These are phyloP conservation scores for Penicillium sp. DNA, from an alignment of 2,329 filamentous ascomycete species.

Conservation along the genomic window DNA sequence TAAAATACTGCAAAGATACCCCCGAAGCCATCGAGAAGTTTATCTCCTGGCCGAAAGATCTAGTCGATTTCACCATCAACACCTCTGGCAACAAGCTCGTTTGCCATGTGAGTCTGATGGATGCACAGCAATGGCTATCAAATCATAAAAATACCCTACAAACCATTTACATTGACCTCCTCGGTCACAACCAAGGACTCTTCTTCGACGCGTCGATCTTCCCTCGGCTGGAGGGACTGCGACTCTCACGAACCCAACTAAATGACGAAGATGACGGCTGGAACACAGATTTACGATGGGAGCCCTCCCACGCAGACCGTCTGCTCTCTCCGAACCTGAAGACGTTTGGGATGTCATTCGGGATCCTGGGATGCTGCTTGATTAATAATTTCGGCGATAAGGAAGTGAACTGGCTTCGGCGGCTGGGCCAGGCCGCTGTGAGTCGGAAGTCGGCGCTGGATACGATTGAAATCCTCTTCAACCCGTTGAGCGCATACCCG, in stretches of 20 bases:
- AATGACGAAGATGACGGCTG: constrained; percentile 8
- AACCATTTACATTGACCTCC: constrained; percentile 6
- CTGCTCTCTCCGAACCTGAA: constrained; percentile 5
- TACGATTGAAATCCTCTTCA: constrained; percentile 11
- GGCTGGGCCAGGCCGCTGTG: constrained; percentile 75
- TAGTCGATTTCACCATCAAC: constrained; percentile 11
- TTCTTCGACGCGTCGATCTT: constrained; percentile 8
- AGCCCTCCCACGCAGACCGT: constrained; percentile 7
- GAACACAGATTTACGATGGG: constrained; percentile 8
- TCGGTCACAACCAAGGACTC: constrained; percentile 7
- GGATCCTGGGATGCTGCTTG: constrained; percentile 9
- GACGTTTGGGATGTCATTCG: constrained; percentile 10
- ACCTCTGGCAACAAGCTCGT: constrained; percentile 6
- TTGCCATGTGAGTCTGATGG: constrained; percentile 2
- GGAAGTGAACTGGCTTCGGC: constrained; percentile 67
- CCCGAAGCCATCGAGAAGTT: constrained; percentile 9
- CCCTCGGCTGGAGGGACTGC: constrained; percentile 2
- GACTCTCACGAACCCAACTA: constrained; percentile 10
- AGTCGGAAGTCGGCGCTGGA: constrained; percentile 31
- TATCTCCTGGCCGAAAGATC: constrained; percentile 7
- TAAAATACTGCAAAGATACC: constrained; percentile 8
- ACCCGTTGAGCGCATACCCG: constrained; percentile 7
- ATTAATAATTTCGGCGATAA: constrained; percentile 12
- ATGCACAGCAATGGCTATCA: constrained; percentile 3
- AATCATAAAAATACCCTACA: constrained; percentile 8